phyloP scores from a whole-genome alignment of 352 stramenopile species.

The Phytophthora hibernalis region DNA sequence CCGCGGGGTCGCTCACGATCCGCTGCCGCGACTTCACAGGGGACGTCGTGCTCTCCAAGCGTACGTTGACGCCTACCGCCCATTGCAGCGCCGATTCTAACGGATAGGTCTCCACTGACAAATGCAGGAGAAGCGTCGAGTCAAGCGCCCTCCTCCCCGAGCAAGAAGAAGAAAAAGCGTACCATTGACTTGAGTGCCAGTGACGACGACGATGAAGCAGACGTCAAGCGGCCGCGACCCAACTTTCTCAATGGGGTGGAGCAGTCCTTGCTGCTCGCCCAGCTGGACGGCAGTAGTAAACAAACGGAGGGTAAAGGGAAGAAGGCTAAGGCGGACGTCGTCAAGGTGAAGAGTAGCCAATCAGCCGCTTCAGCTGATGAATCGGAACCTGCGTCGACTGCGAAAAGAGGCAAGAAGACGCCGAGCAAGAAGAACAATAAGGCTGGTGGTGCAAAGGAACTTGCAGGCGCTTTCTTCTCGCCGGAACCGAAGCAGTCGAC shows the following conservation, averaged over 20 bases:
- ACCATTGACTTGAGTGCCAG: constrained; percentile 48
- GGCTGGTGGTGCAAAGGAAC: constrained; percentile 12
- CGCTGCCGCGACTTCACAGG: constrained; percentile 80
- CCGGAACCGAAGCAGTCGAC: constrained; percentile 44
- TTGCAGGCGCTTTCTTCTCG: constrained; percentile 50
- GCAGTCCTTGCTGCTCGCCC: constrained; percentile 64
- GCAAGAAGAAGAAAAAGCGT: constrained; percentile 73
- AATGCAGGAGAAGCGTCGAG: constrained; percentile 17
- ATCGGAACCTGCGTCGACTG: neutral
- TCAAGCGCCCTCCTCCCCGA: constrained; percentile 11
- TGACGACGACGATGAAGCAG: constrained; percentile 46
- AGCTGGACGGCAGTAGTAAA: constrained; percentile 41
- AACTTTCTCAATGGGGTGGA: constrained; percentile 72
- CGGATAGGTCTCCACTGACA: neutral
- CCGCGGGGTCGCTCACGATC: constrained; percentile 64
- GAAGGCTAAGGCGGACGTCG: constrained; percentile 19
- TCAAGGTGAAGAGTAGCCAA: constrained; percentile 7
- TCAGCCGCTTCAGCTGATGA: constrained; percentile 11
- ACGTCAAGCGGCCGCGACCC: constrained; percentile 54
- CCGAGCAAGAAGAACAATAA: constrained; percentile 50
- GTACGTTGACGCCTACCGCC: constrained; percentile 22
- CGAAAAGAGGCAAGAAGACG: constrained; percentile 23
- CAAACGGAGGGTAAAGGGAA: constrained; percentile 18
- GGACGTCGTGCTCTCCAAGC: constrained; percentile 67
- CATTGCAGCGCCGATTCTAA: neutral